Evolutionary conservation across 2,329 filamentous ascomycete genomes (phyloP), one percentile per base, ranked within the genome.

Genomic region (Monosporascus sp.): DNA sequence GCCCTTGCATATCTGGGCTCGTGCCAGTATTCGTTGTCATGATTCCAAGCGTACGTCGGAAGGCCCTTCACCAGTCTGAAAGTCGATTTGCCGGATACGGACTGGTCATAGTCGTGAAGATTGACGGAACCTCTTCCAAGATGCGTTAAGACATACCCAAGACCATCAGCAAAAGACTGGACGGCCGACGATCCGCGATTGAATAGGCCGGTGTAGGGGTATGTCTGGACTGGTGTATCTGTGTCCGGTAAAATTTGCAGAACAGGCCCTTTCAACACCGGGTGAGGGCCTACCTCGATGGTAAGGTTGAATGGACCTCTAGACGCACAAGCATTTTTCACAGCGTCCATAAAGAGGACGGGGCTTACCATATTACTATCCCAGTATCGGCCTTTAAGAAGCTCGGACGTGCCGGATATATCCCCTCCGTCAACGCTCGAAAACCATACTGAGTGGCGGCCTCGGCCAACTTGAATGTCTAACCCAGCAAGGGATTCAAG

Each of bases 211-310:
- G 19, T 24, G 22, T 37, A 19, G 48, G 45, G 37, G 5, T 31
- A 1, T 7, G 24, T 27, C 1, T 27, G 26, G 5, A 26, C 24
- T 5, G 24, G 24, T 26, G 46, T 26, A 26, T 27, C 22, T 9
- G 37, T 26, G n/a, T 45, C 51, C 7, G 61, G 60, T 24, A 69
- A 52, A 7, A 62, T 69, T 49, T 72, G 63, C 7, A 53, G 60
- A 0, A 64, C 55, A 0, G 71, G 70, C 1, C 63, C 67, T 54
- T 70, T 70, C 1, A 73, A 60, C 5, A 70, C 68, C 20, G 70
- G 66, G 54, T 59, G 70, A 7, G 70, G 68, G 2, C 71, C 71
- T 4, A 72, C 37, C 48, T 73, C 70, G 2, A 73, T 48, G 19
- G 58, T 58, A 1, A 64, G 48, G 38, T 70, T 57, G 20, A 63